These are phyloP conservation scores for Mrakia blollopis DNA, from an alignment of 768 basidiomycete genomes.

Conservation along the genomic window DNA sequence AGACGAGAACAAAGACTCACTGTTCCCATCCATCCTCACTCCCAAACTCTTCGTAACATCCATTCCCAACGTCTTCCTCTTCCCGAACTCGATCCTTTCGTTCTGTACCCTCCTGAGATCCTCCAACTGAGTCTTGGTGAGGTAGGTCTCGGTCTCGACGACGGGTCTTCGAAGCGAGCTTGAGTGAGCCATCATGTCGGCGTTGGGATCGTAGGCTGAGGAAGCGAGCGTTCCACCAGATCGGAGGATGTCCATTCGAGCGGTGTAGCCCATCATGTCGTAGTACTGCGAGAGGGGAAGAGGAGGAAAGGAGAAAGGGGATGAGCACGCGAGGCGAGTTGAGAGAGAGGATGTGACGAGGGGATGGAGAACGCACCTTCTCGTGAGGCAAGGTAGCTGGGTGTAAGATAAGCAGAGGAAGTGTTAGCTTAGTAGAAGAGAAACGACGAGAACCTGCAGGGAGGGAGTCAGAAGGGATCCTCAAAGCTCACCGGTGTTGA, in stretches of 20 bases:
- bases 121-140: slow-evolving; percentile 71
- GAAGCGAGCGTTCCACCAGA: slow-evolving; percentile 72
- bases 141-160: slow-evolving; percentile 65
- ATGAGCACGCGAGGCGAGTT: neutral
- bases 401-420: neutral
- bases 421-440: neutral
- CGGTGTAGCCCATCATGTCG: slow-evolving; percentile 77
- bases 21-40: slow-evolving; percentile 65
- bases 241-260: slow-evolving; percentile 74
- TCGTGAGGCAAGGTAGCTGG: slow-evolving; percentile 86
- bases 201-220: slow-evolving; percentile 66
- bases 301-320: neutral
- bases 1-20: neutral
- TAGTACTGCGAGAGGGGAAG: slow-evolving; percentile 63
- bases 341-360: neutral
- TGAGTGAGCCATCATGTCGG: slow-evolving; percentile 72
- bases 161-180: slow-evolving; percentile 64
- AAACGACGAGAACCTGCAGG: neutral
- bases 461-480: slow-evolving; percentile 50
- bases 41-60: slow-evolving; percentile 78
- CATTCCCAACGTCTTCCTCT: slow-evolving; percentile 61
- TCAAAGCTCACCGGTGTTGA: slow-evolving; percentile 49
- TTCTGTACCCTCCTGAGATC: slow-evolving; percentile 78
- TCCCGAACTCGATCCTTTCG: slow-evolving; percentile 70
- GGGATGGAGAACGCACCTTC: slow-evolving; percentile 48